These are phyloP conservation scores for Cytospora leucostoma DNA, from an alignment of 2,329 filamentous ascomycete species.

Conservation along the genomic window DNA sequence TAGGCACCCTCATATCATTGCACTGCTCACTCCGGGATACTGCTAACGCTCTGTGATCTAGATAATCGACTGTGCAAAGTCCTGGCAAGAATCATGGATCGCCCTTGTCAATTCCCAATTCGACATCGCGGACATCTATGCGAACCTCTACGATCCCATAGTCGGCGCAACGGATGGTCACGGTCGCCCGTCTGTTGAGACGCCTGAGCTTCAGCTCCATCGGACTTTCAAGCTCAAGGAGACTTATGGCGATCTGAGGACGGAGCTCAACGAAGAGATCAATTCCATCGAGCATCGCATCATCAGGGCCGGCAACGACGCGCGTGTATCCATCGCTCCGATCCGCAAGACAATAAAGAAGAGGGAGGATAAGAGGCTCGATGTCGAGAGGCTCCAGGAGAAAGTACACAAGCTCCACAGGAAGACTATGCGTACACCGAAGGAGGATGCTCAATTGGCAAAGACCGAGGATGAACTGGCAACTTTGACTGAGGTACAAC, in stretches of 20 bases:
- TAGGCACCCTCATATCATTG: not conserved
- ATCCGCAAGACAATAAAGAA: slow-evolving; percentile 84
- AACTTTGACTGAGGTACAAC: slow-evolving; percentile 60
- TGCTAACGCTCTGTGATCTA: slow-evolving; percentile 38
- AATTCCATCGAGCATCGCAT: slow-evolving; percentile 69
- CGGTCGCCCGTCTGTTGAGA: slow-evolving; percentile 57
- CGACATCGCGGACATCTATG: slow-evolving; percentile 66
- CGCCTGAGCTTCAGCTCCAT: slow-evolving; percentile 62
- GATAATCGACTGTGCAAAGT: slow-evolving; percentile 74
- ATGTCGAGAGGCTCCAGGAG: slow-evolving; percentile 77
- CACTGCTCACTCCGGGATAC: not conserved
- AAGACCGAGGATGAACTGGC: slow-evolving; percentile 73
- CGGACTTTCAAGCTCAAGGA: slow-evolving; percentile 66
- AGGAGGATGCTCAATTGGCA: slow-evolving; percentile 69
- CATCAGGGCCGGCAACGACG: slow-evolving; percentile 68
- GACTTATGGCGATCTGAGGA: slow-evolving; percentile 69
- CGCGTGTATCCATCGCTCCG: slow-evolving; percentile 67
- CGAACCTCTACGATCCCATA: slow-evolving; percentile 76
- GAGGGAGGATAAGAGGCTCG: slow-evolving; percentile 77
- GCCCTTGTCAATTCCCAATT: slow-evolving; percentile 70
- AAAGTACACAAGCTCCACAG: slow-evolving; percentile 68
- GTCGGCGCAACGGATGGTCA: slow-evolving; percentile 63
- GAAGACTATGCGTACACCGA: slow-evolving; percentile 69
- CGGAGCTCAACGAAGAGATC: slow-evolving; percentile 71
- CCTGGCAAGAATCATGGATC: slow-evolving; percentile 79